These are phyloP conservation scores for Termitomyces sp. DNA, from an alignment of 768 basidiomycete genomes.

Conservation along the genomic window DNA sequence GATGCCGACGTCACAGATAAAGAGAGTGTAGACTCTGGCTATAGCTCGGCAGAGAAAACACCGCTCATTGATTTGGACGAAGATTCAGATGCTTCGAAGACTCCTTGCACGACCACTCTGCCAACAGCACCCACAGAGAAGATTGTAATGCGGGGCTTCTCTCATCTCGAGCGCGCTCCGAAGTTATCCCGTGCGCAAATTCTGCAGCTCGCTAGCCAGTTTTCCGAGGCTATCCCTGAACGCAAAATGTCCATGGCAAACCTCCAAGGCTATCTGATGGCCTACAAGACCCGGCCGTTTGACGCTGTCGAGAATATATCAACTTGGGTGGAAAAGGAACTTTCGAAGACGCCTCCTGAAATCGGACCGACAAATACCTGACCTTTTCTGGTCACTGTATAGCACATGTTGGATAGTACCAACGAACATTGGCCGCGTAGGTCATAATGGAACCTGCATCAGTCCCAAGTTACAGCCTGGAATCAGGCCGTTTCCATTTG, in stretches of 20 bases:
- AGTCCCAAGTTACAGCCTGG: background rate
- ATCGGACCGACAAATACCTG: background rate
- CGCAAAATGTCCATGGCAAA: slow-evolving; percentile 44
- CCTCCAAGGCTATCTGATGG: slow-evolving; percentile 62
- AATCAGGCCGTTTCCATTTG: background rate
- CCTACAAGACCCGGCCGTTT: slow-evolving; percentile 53
- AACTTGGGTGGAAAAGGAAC: slow-evolving; percentile 48
- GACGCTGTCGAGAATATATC: slow-evolving; percentile 43
- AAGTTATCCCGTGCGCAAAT: slow-evolving; percentile 34
- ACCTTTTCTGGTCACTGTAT: background rate
- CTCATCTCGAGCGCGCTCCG: slow-evolving; percentile 32
- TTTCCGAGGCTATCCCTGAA: slow-evolving; percentile 48
- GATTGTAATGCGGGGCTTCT: slow-evolving; percentile 13
- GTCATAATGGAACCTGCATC: background rate
- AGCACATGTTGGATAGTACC: background rate
- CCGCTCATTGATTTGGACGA: slow-evolving; percentile 3
- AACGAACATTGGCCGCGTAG: background rate
- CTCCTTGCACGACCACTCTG: background rate
- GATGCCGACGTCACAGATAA: slow-evolving; percentile 12
- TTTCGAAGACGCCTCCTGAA: slow-evolving; percentile 2
- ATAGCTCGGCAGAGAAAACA: slow-evolving; percentile 11
- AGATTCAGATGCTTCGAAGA: background rate
- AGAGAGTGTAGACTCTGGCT: slow-evolving; percentile 12
- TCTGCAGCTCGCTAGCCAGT: slow-evolving; percentile 44
- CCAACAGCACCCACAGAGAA: slow-evolving; percentile 8